These are phyloP conservation scores for Cryptococcus sp. DNA, from an alignment of 1,284 basidiomycete species.

Conservation along the genomic window DNA sequence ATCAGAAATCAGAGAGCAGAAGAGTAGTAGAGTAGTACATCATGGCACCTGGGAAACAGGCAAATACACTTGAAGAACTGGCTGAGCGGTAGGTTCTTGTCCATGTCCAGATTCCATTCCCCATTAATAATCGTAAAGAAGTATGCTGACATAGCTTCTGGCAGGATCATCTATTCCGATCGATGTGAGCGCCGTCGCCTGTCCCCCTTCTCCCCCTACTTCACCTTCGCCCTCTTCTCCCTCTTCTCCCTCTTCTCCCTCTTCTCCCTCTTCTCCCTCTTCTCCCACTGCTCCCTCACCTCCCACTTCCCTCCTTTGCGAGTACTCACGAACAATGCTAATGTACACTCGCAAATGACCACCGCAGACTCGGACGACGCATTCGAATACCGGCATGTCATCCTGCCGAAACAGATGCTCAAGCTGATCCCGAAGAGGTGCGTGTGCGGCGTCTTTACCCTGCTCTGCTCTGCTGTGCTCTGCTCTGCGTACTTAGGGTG, in stretches of 20 bases:
- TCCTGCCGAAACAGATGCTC: constrained; percentile 81
- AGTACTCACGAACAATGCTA: not conserved
- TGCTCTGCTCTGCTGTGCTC: not conserved
- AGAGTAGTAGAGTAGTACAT: not conserved
- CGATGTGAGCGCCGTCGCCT: constrained; percentile 38
- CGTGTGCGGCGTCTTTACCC: constrained; percentile 55
- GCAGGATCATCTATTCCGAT: constrained; percentile 53
- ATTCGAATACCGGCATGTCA: constrained; percentile 82
- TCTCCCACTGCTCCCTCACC: no score
- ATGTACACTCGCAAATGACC: not conserved
- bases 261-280: no score
- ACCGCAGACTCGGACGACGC: constrained; percentile 56
- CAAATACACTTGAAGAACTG: constrained; percentile 48
- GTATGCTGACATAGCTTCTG: constrained; percentile 10
- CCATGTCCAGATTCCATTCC: not conserved
- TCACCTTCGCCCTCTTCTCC: no score
- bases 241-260: no score
- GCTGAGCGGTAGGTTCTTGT: constrained; percentile 43
- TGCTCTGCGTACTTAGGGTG: not conserved
- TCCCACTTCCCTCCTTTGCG: not conserved
- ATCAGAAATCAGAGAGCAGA: no score
- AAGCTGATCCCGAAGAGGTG: constrained; percentile 81
- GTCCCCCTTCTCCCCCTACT: no score
- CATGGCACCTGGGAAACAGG: constrained; percentile 31
- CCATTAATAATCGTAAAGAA: not conserved